Evolutionary conservation across 306 rosid genomes (phyloP), one percentile per base, ranked within the genome.

Genomic region (Parietaria judaica): DNA sequence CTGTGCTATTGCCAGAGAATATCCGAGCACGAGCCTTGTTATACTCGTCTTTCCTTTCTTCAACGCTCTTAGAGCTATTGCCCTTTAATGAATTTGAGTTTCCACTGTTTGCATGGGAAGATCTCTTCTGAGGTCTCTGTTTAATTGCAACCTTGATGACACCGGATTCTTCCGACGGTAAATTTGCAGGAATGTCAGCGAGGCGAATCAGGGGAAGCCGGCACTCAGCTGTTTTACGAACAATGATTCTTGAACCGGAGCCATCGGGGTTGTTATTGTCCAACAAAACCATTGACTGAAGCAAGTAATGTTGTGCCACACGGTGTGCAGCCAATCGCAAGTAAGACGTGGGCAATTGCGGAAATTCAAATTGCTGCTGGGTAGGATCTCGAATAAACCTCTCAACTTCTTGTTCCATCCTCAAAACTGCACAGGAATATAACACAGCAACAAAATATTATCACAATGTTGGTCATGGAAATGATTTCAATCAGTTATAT

Each of bases 251-350:
- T n/a, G 94, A 86, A 58, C 99, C 96, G 58, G 95, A 80, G 47
- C 96, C 95, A 80, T 92, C 99, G 15, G 94, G 86, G 36, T 80
- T 72, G 75, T 80, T 78, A 76, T 84, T 84, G 72, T 92, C 99
- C 71, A 84, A 65, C 61, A 88, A 78, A 72, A 92, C 99, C 99
- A 92, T 86, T 60, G 99, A 86, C 81, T 88, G 96, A 77, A 92
- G 70, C 0, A 82, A 80, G 70, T 92, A 92, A 75, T 92, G 99
- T 68, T 92, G 99, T 35, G 99, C 99, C 49, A 92, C 88, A 54
- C 99, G 92, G 73, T 92, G 99, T 14, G 99, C 99, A 70, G 99
- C 99, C 80, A 92, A 66, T 56, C 99, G 83, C 53, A 92, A 82
- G 75, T 92, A 92, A 68, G 99, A 92, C 56, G 99, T 88, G 10